Base-by-base conservation (phyloP, 441 rosid species). In the Croton setiger region DNA sequence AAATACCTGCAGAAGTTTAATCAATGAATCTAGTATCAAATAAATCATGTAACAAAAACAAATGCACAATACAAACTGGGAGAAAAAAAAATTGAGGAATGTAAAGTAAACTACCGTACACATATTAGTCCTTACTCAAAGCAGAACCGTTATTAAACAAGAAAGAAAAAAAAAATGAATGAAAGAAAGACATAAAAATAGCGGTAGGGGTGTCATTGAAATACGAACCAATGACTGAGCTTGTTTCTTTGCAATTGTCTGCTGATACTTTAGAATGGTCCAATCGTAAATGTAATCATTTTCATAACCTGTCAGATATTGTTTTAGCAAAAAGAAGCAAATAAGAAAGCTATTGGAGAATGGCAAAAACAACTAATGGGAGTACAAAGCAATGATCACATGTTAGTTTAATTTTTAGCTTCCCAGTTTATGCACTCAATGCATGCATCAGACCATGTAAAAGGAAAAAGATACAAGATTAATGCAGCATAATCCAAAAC, bases 211-310 rank as follows among this genome's bases (percentile, higher is more conserved):
- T n/a, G 27, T n/a, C 6, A 51, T n/a, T 5, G 51, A 71, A 51
- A 57, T 57, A 68, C 81, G 74, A 51, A 79, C 82, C 44, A 74
- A 68, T 73, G 80, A 80, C 73, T 81, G 82, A 58, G 85, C 75
- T 70, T 76, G 88, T 49, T 77, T 69, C 78, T 75, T 85, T 35
- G 67, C 68, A 57, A 86, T 89, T 47, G 93, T 77, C 81, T 87
- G 93, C 74, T 86, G 88, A 76, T 85, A 82, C 84, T 91, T 91
- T 27, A 89, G 84, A 63, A 91, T 85, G 41, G 96, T 91, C 97
- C 97, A 91, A 82, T 91, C 95, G 79, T 85, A 91, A 59, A 87
- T 72, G 68, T 79, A 80, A 81, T 91, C 95, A 69, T 78, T 83
- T 55, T 78, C 87, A 72, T 76, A 83, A 35, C 92, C 97, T 91